These are phyloP conservation scores for Trametes pubescens DNA, from an alignment of 1,284 basidiomycete genomes.

Conservation along the genomic window DNA sequence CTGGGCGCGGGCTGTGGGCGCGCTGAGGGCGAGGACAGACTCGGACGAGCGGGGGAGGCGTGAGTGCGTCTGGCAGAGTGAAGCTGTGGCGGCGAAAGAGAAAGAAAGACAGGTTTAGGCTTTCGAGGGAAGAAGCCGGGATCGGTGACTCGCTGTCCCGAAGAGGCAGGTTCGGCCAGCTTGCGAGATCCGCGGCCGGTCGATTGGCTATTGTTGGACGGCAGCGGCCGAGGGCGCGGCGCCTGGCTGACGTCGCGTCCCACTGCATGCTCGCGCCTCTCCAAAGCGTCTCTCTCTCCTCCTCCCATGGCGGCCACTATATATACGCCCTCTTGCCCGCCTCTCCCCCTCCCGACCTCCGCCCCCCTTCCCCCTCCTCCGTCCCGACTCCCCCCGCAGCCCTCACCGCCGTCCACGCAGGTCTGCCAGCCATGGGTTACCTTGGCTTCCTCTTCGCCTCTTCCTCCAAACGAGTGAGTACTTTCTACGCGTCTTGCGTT, in stretches of 20 bases:
- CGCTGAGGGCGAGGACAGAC: not conserved
- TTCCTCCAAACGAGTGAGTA: slow-evolving; percentile 21
- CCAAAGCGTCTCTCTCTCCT: slow-evolving; percentile 20
- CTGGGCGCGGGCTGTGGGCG: not conserved
- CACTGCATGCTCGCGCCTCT: slow-evolving; percentile 9
- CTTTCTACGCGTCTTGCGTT: not conserved
- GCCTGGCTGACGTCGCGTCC: slow-evolving; percentile 17
- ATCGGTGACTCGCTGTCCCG: slow-evolving; percentile 22
- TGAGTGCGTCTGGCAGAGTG: not conserved
- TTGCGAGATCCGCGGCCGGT: slow-evolving; percentile 29
- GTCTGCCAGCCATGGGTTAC: slow-evolving; percentile 31
- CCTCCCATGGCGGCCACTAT: slow-evolving; percentile 28
- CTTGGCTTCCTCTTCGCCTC: slow-evolving; percentile 31
- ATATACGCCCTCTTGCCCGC: slow-evolving; percentile 20
- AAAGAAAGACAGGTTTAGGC: slow-evolving; percentile 18
- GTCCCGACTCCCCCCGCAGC: slow-evolving; percentile 18
- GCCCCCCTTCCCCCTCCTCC: slow-evolving; percentile 16
- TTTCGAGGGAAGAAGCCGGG: slow-evolving; percentile 26
- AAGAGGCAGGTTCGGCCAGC: slow-evolving; percentile 10
- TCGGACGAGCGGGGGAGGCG: not conserved
- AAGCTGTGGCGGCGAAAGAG: not conserved
- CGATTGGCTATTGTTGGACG: slow-evolving; percentile 22
- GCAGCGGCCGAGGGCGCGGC: slow-evolving; percentile 15
- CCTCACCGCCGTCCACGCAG: slow-evolving; percentile 11
- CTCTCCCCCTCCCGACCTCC: slow-evolving; percentile 17